phyloP scores from a whole-genome alignment of 305 asterid species.

The Fraxinus ornus region DNA sequence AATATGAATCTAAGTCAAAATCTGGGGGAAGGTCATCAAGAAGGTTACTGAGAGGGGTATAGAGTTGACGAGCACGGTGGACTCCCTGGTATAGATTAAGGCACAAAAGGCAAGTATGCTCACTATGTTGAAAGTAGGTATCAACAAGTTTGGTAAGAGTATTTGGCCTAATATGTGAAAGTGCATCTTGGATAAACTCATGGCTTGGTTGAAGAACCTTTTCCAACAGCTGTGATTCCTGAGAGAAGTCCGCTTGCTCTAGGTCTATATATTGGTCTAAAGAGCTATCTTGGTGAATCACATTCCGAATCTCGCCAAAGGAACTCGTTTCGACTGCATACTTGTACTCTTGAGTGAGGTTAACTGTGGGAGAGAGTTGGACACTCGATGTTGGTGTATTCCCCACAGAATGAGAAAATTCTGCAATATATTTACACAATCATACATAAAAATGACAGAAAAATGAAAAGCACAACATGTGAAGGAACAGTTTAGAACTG shows the following conservation, averaged over 20 bases:
- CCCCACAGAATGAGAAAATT: constrained; percentile 31
- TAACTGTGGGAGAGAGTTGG: constrained; percentile 72
- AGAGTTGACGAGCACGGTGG: constrained; percentile 51
- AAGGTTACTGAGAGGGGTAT: constrained; percentile 56
- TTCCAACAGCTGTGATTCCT: constrained; percentile 52
- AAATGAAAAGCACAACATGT: background rate
- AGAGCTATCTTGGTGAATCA: constrained; percentile 41
- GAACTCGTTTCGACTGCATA: constrained; percentile 70
- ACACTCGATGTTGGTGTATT: constrained; percentile 53
- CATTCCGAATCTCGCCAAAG: constrained; percentile 57
- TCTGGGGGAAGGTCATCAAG: constrained; percentile 58
- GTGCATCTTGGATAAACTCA: constrained; percentile 53
- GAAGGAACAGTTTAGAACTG: constrained; percentile 11
- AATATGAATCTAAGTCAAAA: constrained; percentile 37
- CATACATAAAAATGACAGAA: constrained; percentile 11
- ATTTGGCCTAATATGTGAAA: constrained; percentile 39
- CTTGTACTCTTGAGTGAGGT: constrained; percentile 64
- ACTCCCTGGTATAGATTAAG: constrained; percentile 48
- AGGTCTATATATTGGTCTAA: constrained; percentile 34
- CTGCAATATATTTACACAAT: constrained; percentile 23
- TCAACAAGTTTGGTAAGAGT: constrained; percentile 53
- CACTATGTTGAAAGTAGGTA: constrained; percentile 70
- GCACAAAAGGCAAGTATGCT: constrained; percentile 59
- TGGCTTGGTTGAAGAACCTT: constrained; percentile 70
- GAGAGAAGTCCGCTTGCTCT: constrained; percentile 35